These are phyloP conservation scores for Colletotrichum sp. DNA, from an alignment of 2,329 filamentous ascomycete species.

Conservation along the genomic window DNA sequence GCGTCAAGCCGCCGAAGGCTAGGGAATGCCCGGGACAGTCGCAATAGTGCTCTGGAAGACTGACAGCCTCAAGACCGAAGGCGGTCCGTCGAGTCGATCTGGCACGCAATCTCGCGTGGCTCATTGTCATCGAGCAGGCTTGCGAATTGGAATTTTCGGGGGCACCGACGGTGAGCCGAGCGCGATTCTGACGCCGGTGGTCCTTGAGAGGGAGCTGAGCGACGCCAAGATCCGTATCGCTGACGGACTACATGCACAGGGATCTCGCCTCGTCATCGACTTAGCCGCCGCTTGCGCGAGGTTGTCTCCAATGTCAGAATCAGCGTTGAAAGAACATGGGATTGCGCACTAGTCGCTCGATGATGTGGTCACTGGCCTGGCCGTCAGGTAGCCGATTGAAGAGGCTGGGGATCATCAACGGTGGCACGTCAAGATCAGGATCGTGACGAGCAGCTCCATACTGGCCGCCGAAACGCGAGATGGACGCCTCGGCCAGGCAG, in stretches of 20 bases:
- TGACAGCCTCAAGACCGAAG: neutral
- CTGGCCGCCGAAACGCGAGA: no score
- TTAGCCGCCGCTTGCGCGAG: no score
- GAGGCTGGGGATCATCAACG: no score
- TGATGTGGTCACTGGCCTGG: no score
- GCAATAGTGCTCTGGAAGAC: neutral
- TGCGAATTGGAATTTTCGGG: neutral
- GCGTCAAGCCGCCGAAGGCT: neutral
- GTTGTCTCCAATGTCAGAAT: no score
- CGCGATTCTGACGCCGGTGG: neutral
- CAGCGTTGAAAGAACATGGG: no score
- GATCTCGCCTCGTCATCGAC: neutral
- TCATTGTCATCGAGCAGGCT: neutral
- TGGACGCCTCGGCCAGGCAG: no score
- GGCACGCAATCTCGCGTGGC: neutral
- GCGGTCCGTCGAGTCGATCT: neutral
- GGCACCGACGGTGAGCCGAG: neutral
- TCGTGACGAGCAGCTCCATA: no score
- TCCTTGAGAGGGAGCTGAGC: neutral
- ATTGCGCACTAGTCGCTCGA: no score
- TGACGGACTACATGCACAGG: neutral
- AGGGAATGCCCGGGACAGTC: neutral
- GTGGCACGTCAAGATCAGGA: no score
- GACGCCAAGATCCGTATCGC: neutral
- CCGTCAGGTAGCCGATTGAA: no score